Base-by-base conservation (phyloP, 257 asterid species). In the Plantago ovata region DNA sequence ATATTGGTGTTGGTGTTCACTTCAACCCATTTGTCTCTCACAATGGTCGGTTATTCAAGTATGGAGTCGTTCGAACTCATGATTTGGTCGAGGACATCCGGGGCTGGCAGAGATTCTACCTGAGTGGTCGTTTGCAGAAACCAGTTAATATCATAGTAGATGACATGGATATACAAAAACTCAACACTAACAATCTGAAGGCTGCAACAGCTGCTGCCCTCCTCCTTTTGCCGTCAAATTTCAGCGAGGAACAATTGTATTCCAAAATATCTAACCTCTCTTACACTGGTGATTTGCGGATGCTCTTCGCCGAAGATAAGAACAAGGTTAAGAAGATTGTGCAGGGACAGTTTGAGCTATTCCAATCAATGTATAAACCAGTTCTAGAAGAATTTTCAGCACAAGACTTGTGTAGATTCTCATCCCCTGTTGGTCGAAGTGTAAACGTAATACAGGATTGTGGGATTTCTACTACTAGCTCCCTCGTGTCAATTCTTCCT, bases 271-370 rank as follows among this genome's bases (percentile, higher is more conserved):
- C 94, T 72, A 79, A 85, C 73, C 94, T 91, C 41, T 91, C 96
- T 14, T 91, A 87, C 69, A 72, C 60, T 81, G 98, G 96, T 38
- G 98, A 91, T 79, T 63, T 87, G 70, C 77, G 94, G 19, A 91
- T 91, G 96, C 74, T 79, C 66, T 91, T 91, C 60, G 98, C 96
- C 0, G 96, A 91, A 76, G 98, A 92, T 67, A 82, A 72, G 76
- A 71, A 88, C 80, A 92, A 92, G 93, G 96, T 82, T 74, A 61
- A 70, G 52, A 90, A 90, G 70, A 87, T 90, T 64, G 91, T 90
- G 44, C 84, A 69, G 65, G 96, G 96, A 53, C 96, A 90, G 62
- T 84, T 74, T 62, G 52, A 71, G 70, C 74, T 84, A 66, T 87
- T 90, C 62, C 85, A 63, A 19, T 50, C 57, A 59, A 79, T 79